A percentile compares a stretch with the other conserved stretches of the same genome.
Conservation (phyloP, 768 basidiomycete genomes). For the Mycena maculata region DNA sequence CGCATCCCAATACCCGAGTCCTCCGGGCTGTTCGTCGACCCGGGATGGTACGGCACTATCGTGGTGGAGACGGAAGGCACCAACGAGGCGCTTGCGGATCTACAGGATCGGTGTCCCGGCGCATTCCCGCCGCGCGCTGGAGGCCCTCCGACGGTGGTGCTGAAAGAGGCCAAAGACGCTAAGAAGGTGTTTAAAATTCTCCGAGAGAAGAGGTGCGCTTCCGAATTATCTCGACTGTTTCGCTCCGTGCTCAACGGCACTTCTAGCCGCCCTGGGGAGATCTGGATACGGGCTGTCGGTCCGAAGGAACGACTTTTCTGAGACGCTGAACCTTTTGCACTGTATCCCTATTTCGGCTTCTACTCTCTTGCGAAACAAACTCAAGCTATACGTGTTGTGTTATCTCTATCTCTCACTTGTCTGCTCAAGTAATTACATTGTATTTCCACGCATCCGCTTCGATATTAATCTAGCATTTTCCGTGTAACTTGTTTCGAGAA, state of each 20-base stretch:
- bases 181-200: slow-evolving; percentile 76
- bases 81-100: slow-evolving; percentile 83
- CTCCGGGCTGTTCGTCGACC: slow-evolving; percentile 70
- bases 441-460: slow-evolving; percentile 17
- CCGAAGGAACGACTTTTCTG: slow-evolving; percentile 71
- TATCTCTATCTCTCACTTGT: slow-evolving; percentile 5
- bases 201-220: slow-evolving; percentile 77
- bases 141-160: slow-evolving; percentile 46
- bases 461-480: too few relatives aligned
- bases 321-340: slow-evolving; percentile 25
- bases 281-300: slow-evolving; percentile 77
- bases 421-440: slow-evolving; percentile 21
- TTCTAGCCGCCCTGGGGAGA: slow-evolving; percentile 76
- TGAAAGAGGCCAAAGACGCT: slow-evolving; percentile 55
- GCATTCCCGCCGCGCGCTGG: slow-evolving; percentile 72
- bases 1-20: slow-evolving; percentile 68
- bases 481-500: too few relatives aligned
- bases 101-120: slow-evolving; percentile 77
- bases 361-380: slow-evolving; percentile 23
- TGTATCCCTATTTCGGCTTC: slow-evolving; percentile 21
- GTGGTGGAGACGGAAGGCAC: slow-evolving; percentile 90
- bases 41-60: slow-evolving; percentile 86
- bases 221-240: slow-evolving; percentile 10
- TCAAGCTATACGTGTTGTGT: too few relatives aligned
- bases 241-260: slow-evolving; percentile 25